phyloP scores from a whole-genome alignment of 2,329 filamentous ascomycete genomes.

The Beauveria sp. region DNA sequence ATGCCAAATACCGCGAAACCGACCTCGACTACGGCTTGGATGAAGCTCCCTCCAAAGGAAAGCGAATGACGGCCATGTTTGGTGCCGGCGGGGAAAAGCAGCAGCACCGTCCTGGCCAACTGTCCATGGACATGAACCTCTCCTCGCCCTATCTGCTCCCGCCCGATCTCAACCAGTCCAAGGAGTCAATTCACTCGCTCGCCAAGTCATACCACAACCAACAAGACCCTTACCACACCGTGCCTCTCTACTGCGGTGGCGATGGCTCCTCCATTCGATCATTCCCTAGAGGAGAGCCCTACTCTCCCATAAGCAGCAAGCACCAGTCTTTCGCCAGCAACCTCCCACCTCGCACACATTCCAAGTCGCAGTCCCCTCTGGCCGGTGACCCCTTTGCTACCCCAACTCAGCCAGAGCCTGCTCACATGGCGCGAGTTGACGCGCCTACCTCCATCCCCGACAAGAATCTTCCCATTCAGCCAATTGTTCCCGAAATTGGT shows the following conservation, averaged over 20 bases:
- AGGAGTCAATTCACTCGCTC: conserved; percentile 80
- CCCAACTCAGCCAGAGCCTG: conserved; percentile 24
- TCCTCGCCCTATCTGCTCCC: conserved; percentile 91
- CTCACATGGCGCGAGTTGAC: conserved; percentile 16
- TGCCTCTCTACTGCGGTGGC: conserved; percentile 48
- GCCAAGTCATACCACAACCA: conserved; percentile 65
- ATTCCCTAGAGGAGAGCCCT: conserved; percentile 31
- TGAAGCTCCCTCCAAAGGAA: conserved; percentile 32
- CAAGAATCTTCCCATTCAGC: conserved; percentile 23
- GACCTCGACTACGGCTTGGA: conserved; percentile 88
- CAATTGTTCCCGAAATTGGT: conserved; percentile 33
- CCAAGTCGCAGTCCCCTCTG: conserved; percentile 33
- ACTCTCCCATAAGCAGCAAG: conserved; percentile 37
- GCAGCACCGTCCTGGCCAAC: conserved; percentile 39
- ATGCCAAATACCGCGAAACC: conserved; percentile 78
- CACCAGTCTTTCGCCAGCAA: conserved; percentile 23
- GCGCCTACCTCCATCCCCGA: conserved; percentile 17
- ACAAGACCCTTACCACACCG: conserved; percentile 77
- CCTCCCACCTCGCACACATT: conserved; percentile 31
- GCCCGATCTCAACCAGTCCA: conserved; percentile 67
- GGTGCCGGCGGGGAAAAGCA: conserved; percentile 51
- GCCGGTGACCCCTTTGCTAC: conserved; percentile 28
- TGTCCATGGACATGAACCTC: conserved; percentile 68
- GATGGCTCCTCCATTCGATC: conserved; percentile 52
- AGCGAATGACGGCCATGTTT: conserved; percentile 27